Base-by-base conservation (phyloP, 495 filamentous ascomycete genomes). In the Filosporella fistucella region DNA sequence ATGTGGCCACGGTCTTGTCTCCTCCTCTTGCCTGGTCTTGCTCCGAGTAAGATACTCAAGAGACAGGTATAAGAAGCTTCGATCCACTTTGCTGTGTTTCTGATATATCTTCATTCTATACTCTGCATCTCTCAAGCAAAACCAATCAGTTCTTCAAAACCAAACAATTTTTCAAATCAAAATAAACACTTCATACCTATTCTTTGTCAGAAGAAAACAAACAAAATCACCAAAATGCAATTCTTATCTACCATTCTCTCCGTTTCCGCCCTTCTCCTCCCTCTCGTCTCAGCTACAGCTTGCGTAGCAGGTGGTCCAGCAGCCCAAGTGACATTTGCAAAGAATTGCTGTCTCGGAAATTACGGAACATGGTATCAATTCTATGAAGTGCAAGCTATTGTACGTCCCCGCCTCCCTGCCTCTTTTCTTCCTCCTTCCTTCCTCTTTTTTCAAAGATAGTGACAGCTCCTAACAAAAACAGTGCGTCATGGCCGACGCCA, bases 251-350 rank as follows among this genome's bases (percentile, higher is more conserved):
- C 33, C 35, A 20, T 47, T 29, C 29, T 49, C 34, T 5, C 34
- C 13, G 0, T 45, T 18, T 12, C 33, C 24, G 11, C 29, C 0
- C 21, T 40, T 8, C 42, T 51, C 30, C 18, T 42, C n/a, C 26
- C 39, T 14, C 34, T 47, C 14, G 38, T 42, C 18, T 1, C 34
- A 8, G 6, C 14, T 13, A 18, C 10, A 2, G 52, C 53, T 21
- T 52, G 53, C 35, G 47, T 56, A 32, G 53, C 53, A n/a, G 53
- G 53, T 25, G 53, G 53, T 5, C 53, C 53, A 2, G 44, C 53
- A 2, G 39, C 21, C 24, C 46, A 51, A 42, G 42, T 56, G 7
- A 35, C 42, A 7, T 7, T 16, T 10, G 53, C 39, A 3, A 37
- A 44, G 1, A 20, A 1, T 13, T 56, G 47, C 48, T 56, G 53